Percentiles rank a stretch among this genome's conserved stretches.
phyloP scores from a whole-genome alignment of 2,329 filamentous ascomycete genomes.

The Xylaria hypoxylon region DNA sequence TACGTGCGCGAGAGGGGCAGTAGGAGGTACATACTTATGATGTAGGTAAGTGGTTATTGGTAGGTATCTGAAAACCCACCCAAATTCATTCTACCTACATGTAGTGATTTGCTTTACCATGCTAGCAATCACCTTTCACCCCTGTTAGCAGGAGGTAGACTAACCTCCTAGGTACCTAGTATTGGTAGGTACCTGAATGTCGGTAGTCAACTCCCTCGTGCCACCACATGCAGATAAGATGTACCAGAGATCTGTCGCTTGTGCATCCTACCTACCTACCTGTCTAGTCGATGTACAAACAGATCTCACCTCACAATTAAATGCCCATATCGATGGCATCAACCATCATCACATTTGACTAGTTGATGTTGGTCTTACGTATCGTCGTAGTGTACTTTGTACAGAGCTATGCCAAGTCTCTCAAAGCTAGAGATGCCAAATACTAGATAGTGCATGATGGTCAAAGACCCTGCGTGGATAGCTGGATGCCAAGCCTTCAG shows the following conservation, averaged over 20 bases:
- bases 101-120: too few relatives aligned
- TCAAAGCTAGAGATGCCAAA: conserved; percentile 10
- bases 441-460: conserved; percentile 28
- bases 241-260: background rate
- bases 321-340: conserved; percentile 7
- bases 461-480: conserved; percentile 17
- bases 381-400: background rate
- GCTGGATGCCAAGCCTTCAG: conserved; percentile 37
- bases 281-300: conserved; percentile 8
- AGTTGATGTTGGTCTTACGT: background rate
- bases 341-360: background rate
- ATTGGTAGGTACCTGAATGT: background rate
- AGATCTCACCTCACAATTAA: background rate
- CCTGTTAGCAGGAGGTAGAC: background rate
- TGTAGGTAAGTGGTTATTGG: too few relatives aligned
- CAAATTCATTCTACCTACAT: too few relatives aligned
- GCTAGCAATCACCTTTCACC: background rate
- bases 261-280: background rate
- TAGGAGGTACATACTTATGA: too few relatives aligned
- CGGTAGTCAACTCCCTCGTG: conserved; percentile 9
- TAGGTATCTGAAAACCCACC: too few relatives aligned
- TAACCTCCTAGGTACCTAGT: too few relatives aligned
- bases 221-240: background rate
- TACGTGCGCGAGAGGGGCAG: too few relatives aligned
- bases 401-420: conserved; percentile 8